A percentile compares a stretch with the other conserved stretches of the same genome.
Conservation (phyloP, 257 asterid genomes). For the Solanum bukasovii region DNA sequence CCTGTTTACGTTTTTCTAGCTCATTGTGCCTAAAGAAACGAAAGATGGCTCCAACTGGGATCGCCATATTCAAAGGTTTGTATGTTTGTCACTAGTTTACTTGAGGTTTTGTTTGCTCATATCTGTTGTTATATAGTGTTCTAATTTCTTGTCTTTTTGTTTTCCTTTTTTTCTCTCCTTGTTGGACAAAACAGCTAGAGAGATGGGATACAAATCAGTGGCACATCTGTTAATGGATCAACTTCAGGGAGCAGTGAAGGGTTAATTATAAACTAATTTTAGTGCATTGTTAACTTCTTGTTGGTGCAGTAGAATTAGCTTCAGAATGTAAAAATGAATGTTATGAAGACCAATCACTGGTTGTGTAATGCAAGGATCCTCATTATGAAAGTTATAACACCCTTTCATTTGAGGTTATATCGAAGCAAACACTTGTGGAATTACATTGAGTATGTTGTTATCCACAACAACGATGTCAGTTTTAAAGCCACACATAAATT, state of each 20-base stretch:
- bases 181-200: constrained; percentile 31
- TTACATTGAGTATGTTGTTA: not conserved
- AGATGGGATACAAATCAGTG: constrained; percentile 80
- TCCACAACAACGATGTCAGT: not conserved
- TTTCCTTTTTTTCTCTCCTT: not conserved
- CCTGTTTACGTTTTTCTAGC: constrained; percentile 19
- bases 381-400: not conserved
- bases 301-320: not conserved
- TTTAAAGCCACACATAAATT: not conserved
- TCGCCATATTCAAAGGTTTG: constrained; percentile 69
- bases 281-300: not conserved
- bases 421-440: not conserved
- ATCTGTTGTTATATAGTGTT: not conserved
- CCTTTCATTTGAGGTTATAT: not conserved
- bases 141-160: not conserved
- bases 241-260: constrained; percentile 33
- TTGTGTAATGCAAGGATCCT: not conserved
- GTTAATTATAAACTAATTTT: not conserved
- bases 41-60: constrained; percentile 72
- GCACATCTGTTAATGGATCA: constrained; percentile 68
- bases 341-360: not conserved
- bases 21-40: constrained; percentile 68
- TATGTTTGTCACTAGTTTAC: not conserved
- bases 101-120: not conserved
- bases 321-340: not conserved